These are phyloP conservation scores for Exsudoporus floridanus DNA, from an alignment of 1,284 basidiomycete species.

Conservation along the genomic window DNA sequence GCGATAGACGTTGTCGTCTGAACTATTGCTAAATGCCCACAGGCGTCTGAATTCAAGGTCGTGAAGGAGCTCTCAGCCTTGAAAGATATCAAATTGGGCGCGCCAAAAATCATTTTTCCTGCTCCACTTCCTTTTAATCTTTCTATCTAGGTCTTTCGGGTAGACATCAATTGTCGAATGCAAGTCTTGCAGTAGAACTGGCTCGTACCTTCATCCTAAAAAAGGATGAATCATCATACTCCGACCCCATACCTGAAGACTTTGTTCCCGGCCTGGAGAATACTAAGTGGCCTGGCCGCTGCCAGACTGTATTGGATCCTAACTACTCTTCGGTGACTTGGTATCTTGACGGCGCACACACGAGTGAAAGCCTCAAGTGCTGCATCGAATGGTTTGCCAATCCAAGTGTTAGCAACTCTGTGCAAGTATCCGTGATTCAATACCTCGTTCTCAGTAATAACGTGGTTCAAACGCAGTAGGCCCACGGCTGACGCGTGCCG, in stretches of 20 bases:
- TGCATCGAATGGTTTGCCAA: slow-evolving; percentile 86
- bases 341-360: slow-evolving; percentile 97
- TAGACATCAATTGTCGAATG: slow-evolving; percentile 89
- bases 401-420: slow-evolving; percentile 48
- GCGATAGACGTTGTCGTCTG: not conserved
- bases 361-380: slow-evolving; percentile 83
- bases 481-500: slow-evolving; percentile 7
- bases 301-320: slow-evolving; percentile 79
- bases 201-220: slow-evolving; percentile 63
- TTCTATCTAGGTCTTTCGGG: slow-evolving; percentile 73
- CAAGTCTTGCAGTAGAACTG: slow-evolving; percentile 81
- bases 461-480: not conserved
- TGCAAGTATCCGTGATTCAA: slow-evolving; percentile 24
- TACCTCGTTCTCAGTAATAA: slow-evolving; percentile 4
- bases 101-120: slow-evolving; percentile 11
- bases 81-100: slow-evolving; percentile 63
- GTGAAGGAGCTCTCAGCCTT: slow-evolving; percentile 51
- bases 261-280: slow-evolving; percentile 66
- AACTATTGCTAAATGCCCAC: not conserved
- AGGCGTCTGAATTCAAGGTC: slow-evolving; percentile 70
- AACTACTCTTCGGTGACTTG: slow-evolving; percentile 57
- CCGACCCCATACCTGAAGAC: slow-evolving; percentile 46
- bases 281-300: slow-evolving; percentile 95
- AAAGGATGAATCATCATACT: slow-evolving; percentile 14
- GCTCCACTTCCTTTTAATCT: slow-evolving; percentile 1